Evolutionary conservation across 768 basidiomycete genomes (phyloP).

Genomic region (Neoboletus subvelutipes): DNA sequence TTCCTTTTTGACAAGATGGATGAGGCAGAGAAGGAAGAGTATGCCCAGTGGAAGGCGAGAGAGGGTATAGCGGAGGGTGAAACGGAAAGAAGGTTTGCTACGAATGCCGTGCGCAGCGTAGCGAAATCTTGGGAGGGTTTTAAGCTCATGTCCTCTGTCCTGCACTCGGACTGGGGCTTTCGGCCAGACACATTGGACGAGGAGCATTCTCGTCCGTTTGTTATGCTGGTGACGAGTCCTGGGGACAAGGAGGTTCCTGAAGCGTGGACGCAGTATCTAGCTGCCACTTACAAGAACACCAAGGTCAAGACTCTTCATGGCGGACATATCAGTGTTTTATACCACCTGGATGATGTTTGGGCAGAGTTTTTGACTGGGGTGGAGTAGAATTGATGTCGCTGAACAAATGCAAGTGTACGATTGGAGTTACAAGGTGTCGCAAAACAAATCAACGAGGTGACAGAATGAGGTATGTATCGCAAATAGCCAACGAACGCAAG

Average conservation of each 20-base stretch:
- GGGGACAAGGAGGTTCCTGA: conserved; percentile 43
- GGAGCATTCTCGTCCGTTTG: conserved; percentile 42
- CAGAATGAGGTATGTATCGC: conserved; percentile 19
- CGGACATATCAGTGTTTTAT: conserved; percentile 49
- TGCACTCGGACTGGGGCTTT: conserved; percentile 56
- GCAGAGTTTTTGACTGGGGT: conserved; percentile 27
- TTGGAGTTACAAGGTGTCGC: conserved; percentile 18
- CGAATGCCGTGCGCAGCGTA: conserved; percentile 47
- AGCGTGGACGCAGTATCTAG: conserved; percentile 50
- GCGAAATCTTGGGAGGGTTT: conserved; percentile 53
- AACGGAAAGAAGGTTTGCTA: conserved; percentile 41
- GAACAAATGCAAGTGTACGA: neutral
- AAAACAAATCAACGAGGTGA: conserved; percentile 22
- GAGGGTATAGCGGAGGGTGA: conserved; percentile 43
- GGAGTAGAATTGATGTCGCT: conserved; percentile 11
- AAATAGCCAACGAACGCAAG: conserved; percentile 11
- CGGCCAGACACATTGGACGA: conserved; percentile 43
- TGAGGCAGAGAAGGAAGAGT: conserved; percentile 31
- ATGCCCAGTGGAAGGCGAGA: conserved; percentile 42
- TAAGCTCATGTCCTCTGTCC: conserved; percentile 38
- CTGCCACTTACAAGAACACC: conserved; percentile 45
- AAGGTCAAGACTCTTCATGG: conserved; percentile 43
- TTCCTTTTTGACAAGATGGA: conserved; percentile 43
- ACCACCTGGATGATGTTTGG: conserved; percentile 49
- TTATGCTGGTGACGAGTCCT: conserved; percentile 45